Conservation (phyloP, 1,284 basidiomycete genomes). For the Polyporus tsugae region DNA sequence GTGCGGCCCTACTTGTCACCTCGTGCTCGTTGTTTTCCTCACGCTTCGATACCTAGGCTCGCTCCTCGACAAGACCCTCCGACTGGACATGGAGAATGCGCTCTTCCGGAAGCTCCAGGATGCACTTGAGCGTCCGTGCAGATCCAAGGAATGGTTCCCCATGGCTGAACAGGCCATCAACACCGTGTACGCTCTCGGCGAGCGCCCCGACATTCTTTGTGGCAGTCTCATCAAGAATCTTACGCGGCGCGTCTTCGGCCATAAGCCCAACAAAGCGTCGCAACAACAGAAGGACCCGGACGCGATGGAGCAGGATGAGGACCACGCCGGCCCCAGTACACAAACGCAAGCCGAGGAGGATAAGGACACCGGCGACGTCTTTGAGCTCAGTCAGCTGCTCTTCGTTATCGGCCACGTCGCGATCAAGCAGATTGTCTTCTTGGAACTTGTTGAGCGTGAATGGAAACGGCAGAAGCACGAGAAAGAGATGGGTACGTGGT, state of each 20-base stretch:
- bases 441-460: conserved; percentile 97
- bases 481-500: conserved; percentile 71
- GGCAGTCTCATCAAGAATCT: conserved; percentile 85
- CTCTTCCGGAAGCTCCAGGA: conserved; percentile 89
- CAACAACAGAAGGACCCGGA: conserved; percentile 49
- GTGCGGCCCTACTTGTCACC: no score
- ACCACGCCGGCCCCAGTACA: conserved; percentile 28
- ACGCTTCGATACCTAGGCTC: conserved; percentile 62
- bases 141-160: conserved; percentile 94
- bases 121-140: conserved; percentile 78
- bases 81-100: conserved; percentile 88
- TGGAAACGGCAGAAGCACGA: conserved; percentile 97
- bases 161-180: conserved; percentile 98
- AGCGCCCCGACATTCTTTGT: conserved; percentile 92
- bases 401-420: conserved; percentile 97
- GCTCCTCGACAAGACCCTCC: conserved; percentile 85
- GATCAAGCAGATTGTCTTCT: conserved; percentile 96
- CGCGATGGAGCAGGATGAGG: conserved; percentile 61
- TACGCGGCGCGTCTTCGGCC: conserved; percentile 73
- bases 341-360: conserved; percentile 38
- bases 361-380: conserved; percentile 79
- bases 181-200: conserved; percentile 93
- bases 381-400: conserved; percentile 89
- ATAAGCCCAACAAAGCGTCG: conserved; percentile 14
- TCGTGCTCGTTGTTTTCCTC: no score